Base-by-base conservation (phyloP, 2,329 filamentous ascomycete genomes). In the Calonectria montana region DNA sequence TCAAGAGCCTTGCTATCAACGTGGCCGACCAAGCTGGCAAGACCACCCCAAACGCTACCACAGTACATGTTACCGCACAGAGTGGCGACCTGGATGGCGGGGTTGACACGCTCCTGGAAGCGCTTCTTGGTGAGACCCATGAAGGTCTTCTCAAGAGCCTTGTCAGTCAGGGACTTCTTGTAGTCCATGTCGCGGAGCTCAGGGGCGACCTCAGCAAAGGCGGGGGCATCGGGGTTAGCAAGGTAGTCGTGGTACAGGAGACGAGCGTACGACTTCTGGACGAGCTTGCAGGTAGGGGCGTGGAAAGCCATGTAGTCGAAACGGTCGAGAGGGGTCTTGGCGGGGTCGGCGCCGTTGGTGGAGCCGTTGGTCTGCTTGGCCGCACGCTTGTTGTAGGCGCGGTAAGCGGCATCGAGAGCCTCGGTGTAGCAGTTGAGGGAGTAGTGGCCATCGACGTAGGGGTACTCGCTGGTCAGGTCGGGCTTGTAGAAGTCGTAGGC, bases 401-500 rank as follows among this genome's bases (percentile, higher is more conserved):
- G 92, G 88, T 97, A 97, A 84, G 94, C 93, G 69, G 91, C 90
- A 82, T 96, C 94, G 29, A 96, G 91, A 63, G 94, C 94, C 87
- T 94, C 90, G 75, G 89, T 94, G 86, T 96, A 96, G 89, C 94
- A 96, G 84, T 87, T 93, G 83, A 95, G 84, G 61, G 94, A 96
- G 89, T 92, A 95, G 84, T 96, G 94, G 73, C 94, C 94, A 80
- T 96, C 94, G 70, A 96, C 94, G 81, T 94, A 92, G 75, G 94
- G 94, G 87, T 96, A 96, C 86, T 96, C 94, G 89, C 92, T 94
- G 81, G 94, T 94, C 77, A 96, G 88, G 84, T 96, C 94, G 80
- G 94, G 94, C 91, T 96, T 96, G 91, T 95, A 96, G 84, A 96
- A 96, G 84, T 96, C 94, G 85, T 96, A 97, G 79, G 92, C 92